These are phyloP conservation scores for Erysimum cheiri DNA, from an alignment of 441 rosid genomes.

Conservation along the genomic window DNA sequence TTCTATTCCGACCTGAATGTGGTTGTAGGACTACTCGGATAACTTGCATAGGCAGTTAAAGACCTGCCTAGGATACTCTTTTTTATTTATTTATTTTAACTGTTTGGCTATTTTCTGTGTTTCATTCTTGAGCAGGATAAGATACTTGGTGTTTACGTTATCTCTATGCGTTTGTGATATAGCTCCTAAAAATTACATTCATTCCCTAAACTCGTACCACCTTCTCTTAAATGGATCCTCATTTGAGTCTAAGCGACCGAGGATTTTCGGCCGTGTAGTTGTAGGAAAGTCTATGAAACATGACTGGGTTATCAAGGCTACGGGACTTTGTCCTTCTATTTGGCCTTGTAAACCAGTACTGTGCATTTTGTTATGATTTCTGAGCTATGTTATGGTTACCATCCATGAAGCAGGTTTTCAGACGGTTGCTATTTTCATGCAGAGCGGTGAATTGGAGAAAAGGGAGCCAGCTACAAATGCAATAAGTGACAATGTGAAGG, in stretches of 20 bases:
- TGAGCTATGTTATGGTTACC: constrained; percentile 88
- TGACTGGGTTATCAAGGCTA: constrained; percentile 34
- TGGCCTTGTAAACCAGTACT: constrained; percentile 36
- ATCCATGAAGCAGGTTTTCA: constrained; percentile 97
- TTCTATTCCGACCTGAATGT: constrained; percentile 20
- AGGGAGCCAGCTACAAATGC: constrained; percentile 52
- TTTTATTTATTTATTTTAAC: neutral
- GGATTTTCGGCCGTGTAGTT: constrained; percentile 12
- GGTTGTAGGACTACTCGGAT: constrained; percentile 21
- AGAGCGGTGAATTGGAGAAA: constrained; percentile 79
- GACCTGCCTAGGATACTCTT: constrained; percentile 25
- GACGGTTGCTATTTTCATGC: constrained; percentile 99
- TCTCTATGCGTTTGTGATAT: constrained; percentile 26
- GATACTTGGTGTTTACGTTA: constrained; percentile 23
- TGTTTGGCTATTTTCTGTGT: constrained; percentile 22
- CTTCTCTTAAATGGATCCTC: constrained; percentile 23
- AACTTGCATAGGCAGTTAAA: constrained; percentile 25
- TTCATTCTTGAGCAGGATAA: constrained; percentile 23
- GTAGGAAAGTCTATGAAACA: constrained; percentile 28
- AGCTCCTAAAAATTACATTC: constrained; percentile 14
- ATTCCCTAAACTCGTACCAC: constrained; percentile 12
- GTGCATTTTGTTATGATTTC: constrained; percentile 51
- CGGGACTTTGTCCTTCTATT: constrained; percentile 29
- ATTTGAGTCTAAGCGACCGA: constrained; percentile 18
- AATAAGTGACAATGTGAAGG: constrained; percentile 59